phyloP scores from a whole-genome alignment of 164 flowering plant species.

The Stephania yunnanensis region DNA sequence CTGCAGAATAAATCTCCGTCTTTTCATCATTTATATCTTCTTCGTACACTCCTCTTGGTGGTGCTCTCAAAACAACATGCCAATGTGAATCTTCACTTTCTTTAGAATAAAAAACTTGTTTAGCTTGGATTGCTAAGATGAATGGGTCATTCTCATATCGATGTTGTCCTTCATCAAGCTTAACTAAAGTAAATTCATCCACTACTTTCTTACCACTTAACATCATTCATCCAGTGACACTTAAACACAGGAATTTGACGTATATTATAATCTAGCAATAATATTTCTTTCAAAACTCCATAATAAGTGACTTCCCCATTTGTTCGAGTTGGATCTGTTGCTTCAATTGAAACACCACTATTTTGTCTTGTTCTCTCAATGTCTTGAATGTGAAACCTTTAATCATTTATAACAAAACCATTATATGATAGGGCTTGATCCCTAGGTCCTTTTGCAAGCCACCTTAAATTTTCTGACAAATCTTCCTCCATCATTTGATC shows the following conservation, averaged over 20 bases:
- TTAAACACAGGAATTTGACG: not conserved
- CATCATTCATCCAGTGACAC: not conserved
- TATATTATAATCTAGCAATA: too few relatives aligned
- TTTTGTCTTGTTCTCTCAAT: not conserved
- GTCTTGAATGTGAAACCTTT: not conserved
- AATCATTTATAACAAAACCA: not conserved
- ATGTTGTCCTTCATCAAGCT: not conserved
- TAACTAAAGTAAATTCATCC: not conserved
- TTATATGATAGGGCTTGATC: not conserved
- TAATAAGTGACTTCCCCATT: too few relatives aligned
- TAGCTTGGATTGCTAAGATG: too few relatives aligned
- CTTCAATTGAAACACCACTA: not conserved
- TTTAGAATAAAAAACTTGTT: too few relatives aligned
- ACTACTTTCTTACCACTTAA: not conserved
- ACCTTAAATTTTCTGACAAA: too few relatives aligned
- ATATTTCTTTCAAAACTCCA: too few relatives aligned
- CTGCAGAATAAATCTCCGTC: too few relatives aligned
- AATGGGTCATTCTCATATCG: not conserved
- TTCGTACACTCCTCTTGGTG: too few relatives aligned
- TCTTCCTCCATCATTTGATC: not conserved
- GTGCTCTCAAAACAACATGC: too few relatives aligned
- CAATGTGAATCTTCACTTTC: too few relatives aligned
- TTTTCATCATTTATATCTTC: too few relatives aligned
- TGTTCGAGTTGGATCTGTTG: not conserved
- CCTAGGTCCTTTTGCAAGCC: not conserved